Evolutionary conservation across 1,139 yeast genomes (phyloP).

Genomic region (Debaryomyces robertsiae): DNA sequence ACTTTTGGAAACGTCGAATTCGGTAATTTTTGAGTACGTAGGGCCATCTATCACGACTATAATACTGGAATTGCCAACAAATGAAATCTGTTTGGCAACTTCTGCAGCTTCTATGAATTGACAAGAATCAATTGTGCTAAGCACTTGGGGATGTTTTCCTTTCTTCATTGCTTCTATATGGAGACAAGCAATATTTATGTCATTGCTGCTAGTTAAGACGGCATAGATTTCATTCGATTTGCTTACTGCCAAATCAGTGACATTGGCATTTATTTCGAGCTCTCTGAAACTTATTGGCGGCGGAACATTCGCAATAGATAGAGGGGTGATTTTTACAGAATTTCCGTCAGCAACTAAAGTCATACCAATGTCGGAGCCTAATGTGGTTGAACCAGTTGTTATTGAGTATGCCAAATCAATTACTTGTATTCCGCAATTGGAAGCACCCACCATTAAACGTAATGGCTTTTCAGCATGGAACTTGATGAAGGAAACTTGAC

Average conservation of each 20-base stretch:
- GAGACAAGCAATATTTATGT: constrained; percentile 26
- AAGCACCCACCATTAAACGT: constrained; percentile 66
- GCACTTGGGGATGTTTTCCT: constrained; percentile 51
- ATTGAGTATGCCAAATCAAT: constrained; percentile 69
- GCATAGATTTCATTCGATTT: constrained; percentile 63
- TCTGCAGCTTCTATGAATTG: constrained; percentile 41
- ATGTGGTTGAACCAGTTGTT: constrained; percentile 66
- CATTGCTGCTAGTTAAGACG: constrained; percentile 47
- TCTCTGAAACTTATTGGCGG: constrained; percentile 88
- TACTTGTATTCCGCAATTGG: constrained; percentile 51
- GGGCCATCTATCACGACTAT: constrained; percentile 61
- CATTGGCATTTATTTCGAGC: constrained; percentile 50
- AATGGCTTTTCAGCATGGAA: constrained; percentile 93
- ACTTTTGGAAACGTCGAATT: constrained; percentile 47
- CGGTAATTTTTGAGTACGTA: constrained; percentile 48
- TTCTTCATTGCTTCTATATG: constrained; percentile 32
- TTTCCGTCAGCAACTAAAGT: constrained; percentile 80
- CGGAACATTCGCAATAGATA: constrained; percentile 85
- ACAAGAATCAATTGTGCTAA: constrained; percentile 4
- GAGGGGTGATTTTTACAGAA: constrained; percentile 76
- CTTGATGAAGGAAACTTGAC: constrained; percentile 51
- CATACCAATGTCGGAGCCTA: constrained; percentile 77
- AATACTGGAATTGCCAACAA: constrained; percentile 51
- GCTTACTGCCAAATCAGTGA: constrained; percentile 67
- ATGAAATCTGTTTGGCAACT: constrained; percentile 63